Evolutionary conservation across 108 stramenopile species (phyloP).

Genomic region (Pseudonitzschia delicatissima): DNA sequence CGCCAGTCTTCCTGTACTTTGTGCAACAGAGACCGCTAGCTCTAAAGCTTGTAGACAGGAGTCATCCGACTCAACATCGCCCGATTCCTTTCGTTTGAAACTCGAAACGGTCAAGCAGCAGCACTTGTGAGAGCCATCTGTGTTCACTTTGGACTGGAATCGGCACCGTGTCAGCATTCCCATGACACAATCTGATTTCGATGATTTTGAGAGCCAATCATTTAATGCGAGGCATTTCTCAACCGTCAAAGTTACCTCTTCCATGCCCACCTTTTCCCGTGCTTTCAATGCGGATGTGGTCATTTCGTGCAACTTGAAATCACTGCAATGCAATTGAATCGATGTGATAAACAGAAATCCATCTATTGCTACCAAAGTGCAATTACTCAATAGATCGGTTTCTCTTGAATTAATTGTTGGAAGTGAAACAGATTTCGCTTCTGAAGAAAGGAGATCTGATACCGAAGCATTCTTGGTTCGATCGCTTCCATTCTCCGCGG

Average conservation of each 20-base stretch:
- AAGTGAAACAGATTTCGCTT: neutral
- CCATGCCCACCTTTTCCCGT: too few relatives aligned
- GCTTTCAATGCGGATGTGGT: neutral
- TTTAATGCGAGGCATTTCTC: slow-evolving; percentile 5
- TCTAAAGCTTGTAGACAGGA: slow-evolving; percentile 15
- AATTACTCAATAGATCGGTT: neutral
- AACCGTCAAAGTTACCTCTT: neutral
- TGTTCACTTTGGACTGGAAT: slow-evolving; percentile 15
- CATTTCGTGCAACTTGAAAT: neutral
- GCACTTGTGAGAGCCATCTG: slow-evolving; percentile 15
- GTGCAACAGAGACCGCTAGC: neutral
- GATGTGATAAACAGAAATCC: slow-evolving; percentile 11
- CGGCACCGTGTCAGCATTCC: slow-evolving; percentile 19
- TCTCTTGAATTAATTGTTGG: neutral
- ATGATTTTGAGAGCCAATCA: neutral
- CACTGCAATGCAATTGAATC: neutral
- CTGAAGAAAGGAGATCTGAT: neutral
- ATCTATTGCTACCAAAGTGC: neutral
- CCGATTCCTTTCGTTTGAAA: neutral
- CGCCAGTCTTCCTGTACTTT: slow-evolving; percentile 9
- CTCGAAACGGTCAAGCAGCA: slow-evolving; percentile 15
- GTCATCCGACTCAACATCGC: neutral
- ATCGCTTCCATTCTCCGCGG: slow-evolving; percentile 3
- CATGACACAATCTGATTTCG: neutral
- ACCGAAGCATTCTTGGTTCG: neutral